phyloP scores from a whole-genome alignment of 768 basidiomycete genomes.

The Tulasnella sp. region DNA sequence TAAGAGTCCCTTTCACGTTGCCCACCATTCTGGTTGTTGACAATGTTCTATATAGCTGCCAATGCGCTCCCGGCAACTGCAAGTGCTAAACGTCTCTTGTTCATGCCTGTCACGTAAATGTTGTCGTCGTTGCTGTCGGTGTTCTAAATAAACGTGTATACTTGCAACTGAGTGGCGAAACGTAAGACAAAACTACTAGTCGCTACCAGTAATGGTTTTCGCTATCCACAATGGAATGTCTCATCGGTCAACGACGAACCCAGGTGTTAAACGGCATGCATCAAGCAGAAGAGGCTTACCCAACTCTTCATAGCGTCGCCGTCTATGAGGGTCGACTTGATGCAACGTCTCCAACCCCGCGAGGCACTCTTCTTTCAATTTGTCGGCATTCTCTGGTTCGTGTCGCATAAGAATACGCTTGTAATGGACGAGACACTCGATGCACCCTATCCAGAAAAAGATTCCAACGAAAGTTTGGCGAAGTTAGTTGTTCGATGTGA shows the following conservation, averaged over 20 bases:
- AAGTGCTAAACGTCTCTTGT: background rate
- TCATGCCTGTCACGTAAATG: background rate
- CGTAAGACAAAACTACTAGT: too few relatives aligned
- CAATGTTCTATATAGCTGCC: slow-evolving; percentile 34
- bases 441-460: slow-evolving; percentile 56
- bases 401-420: slow-evolving; percentile 51
- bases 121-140: too few relatives aligned
- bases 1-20: slow-evolving; percentile 21
- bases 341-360: slow-evolving; percentile 44
- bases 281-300: too few relatives aligned
- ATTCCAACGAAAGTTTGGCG: background rate
- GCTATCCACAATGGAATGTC: too few relatives aligned
- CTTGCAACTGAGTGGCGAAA: too few relatives aligned
- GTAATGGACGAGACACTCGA: slow-evolving; percentile 84
- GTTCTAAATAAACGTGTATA: too few relatives aligned
- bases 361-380: slow-evolving; percentile 35
- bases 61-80: slow-evolving; percentile 41
- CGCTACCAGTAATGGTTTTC: too few relatives aligned
- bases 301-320: slow-evolving; percentile 54
- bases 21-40: background rate
- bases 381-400: slow-evolving; percentile 26
- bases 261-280: too few relatives aligned
- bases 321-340: slow-evolving; percentile 51
- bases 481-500: background rate
- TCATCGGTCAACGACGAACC: too few relatives aligned